Conservation (phyloP, 2,329 filamentous ascomycete genomes). For the Thermothelomyces thermophilus region DNA sequence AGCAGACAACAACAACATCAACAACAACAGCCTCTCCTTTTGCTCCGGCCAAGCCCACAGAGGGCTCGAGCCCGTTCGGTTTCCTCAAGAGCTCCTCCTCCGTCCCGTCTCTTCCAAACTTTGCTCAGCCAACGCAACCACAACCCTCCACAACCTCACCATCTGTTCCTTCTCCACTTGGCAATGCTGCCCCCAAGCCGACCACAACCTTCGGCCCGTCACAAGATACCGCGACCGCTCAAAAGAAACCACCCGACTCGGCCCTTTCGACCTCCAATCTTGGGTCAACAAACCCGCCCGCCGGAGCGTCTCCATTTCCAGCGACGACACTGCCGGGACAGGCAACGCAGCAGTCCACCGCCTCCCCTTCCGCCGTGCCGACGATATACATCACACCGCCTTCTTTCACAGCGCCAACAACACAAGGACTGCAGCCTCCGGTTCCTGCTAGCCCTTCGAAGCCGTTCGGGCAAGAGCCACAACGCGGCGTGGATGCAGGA, state of each 20-base stretch:
- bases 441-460: neutral
- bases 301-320: neutral
- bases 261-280: neutral
- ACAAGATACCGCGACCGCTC: neutral
- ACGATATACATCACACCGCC: constrained; percentile 14
- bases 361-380: constrained; percentile 11
- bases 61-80: neutral
- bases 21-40: neutral
- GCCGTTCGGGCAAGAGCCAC: neutral
- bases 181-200: neutral
- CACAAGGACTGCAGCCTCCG: neutral
- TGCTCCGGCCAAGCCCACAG: neutral
- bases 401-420: neutral
- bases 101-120: neutral
- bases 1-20: neutral
- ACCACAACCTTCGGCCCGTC: neutral
- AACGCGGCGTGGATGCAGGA: neutral
- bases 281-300: neutral
- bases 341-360: constrained; percentile 6
- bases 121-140: neutral
- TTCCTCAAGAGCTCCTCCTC: neutral
- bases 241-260: neutral
- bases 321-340: neutral
- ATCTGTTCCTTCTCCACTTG: neutral
- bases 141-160: neutral